Conservation (phyloP, 495 filamentous ascomycete genomes). For the Clohesyomyces aquaticus region DNA sequence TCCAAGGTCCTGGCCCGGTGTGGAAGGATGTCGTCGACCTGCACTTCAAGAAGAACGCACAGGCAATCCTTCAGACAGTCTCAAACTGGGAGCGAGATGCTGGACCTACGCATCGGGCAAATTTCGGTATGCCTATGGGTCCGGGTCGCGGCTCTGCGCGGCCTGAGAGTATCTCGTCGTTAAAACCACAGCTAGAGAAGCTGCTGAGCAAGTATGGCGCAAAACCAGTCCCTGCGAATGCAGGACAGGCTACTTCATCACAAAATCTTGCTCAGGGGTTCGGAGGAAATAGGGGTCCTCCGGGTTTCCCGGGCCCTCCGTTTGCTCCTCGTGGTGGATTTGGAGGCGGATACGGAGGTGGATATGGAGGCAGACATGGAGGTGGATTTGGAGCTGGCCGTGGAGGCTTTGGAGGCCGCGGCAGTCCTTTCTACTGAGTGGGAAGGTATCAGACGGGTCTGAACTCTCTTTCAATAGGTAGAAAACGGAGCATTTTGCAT, state of each 20-base stretch:
- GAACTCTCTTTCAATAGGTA: too few species aligned
- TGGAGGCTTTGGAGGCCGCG: too few species aligned
- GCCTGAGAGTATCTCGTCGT: neutral
- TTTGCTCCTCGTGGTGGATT: neutral
- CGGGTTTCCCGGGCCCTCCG: neutral
- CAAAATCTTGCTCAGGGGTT: neutral
- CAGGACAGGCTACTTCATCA: neutral
- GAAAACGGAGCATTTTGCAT: too few species aligned
- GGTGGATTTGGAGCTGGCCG: too few species aligned
- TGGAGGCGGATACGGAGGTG: neutral
- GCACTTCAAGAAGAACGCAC: constrained; percentile 23
- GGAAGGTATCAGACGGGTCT: too few species aligned
- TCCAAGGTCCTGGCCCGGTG: constrained; percentile 38
- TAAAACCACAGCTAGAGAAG: neutral
- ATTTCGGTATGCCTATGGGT: neutral
- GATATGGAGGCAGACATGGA: too few species aligned
- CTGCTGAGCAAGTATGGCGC: neutral
- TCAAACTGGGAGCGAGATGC: neutral
- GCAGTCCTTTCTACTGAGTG: too few species aligned
- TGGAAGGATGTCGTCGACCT: constrained; percentile 30
- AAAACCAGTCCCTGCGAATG: neutral
- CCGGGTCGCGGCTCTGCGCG: too few species aligned
- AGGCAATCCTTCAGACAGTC: constrained; percentile 25
- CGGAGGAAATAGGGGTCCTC: neutral
- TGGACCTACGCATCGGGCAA: neutral